A percentile compares a stretch with the other conserved stretches of the same genome.
phyloP scores from a whole-genome alignment of 345 rosid species.

The Eucalyptus regnans region DNA sequence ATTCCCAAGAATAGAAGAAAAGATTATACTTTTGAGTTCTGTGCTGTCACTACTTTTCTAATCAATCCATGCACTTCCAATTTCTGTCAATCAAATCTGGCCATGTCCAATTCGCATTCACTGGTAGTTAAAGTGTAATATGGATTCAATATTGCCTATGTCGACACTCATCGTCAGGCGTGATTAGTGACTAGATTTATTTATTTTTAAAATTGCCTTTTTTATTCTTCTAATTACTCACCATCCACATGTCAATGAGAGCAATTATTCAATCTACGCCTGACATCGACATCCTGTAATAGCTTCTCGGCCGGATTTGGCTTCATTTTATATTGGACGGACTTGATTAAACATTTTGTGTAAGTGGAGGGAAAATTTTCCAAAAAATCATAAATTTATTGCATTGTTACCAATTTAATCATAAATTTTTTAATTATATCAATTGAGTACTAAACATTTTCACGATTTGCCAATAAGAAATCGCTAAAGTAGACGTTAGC shows the following conservation, averaged over 20 bases:
- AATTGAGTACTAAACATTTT: too few relatives aligned
- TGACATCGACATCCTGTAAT: neutral
- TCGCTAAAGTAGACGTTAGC: rapidly evolving
- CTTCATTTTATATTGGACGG: rapidly evolving
- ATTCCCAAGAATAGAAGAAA: neutral
- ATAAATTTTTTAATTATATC: too few relatives aligned
- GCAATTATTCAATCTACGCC: neutral
- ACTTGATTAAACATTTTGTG: neutral
- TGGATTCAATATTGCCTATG: neutral
- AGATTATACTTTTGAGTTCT: neutral
- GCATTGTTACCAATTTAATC: too few relatives aligned
- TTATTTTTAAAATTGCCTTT: neutral
- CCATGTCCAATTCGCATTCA: neutral
- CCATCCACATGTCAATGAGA: neutral
- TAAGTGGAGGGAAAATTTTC: neutral
- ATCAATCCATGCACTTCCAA: neutral
- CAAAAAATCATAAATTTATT: too few relatives aligned
- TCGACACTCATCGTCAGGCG: neutral
- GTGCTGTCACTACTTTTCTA: neutral
- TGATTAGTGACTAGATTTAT: neutral
- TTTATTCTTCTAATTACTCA: neutral
- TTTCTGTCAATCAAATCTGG: neutral
- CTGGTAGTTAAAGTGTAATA: neutral
- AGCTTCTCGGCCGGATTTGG: neutral
- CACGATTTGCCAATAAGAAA: rapidly evolving